These are phyloP conservation scores for Arthrobotrys megalospora DNA, from an alignment of 2,329 filamentous ascomycete species.

Conservation along the genomic window DNA sequence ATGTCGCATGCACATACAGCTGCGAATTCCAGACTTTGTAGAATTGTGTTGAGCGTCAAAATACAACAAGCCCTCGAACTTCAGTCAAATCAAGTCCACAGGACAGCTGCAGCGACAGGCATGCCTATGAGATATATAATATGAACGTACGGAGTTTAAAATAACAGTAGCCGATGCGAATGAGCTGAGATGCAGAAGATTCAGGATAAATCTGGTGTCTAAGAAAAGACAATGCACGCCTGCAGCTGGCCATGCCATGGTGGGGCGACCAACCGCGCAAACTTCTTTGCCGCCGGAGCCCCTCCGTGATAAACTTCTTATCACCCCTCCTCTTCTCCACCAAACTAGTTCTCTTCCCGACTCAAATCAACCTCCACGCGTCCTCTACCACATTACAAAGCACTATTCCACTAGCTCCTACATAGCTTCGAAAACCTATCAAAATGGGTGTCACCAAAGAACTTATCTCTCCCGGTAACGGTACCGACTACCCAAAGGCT, in stretches of 20 bases:
- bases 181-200: background rate
- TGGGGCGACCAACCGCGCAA: conserved; percentile 7
- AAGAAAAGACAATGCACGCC: background rate
- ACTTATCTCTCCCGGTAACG: conserved; percentile 71
- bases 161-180: too few relatives aligned
- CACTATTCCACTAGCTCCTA: background rate
- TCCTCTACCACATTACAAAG: background rate
- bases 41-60: background rate
- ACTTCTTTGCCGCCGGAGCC: background rate
- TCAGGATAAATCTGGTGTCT: background rate
- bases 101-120: too few relatives aligned
- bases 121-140: too few relatives aligned
- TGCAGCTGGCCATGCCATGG: background rate
- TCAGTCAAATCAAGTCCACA: too few relatives aligned
- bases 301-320: conserved; percentile 21
- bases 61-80: background rate
- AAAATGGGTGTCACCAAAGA: conserved; percentile 82
- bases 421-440: conserved; percentile 4
- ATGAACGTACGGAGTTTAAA: too few relatives aligned
- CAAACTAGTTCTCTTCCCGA: background rate
- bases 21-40: background rate
- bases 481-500: conserved; percentile 74
- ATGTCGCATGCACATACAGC: too few relatives aligned
- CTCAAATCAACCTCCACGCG: conserved; percentile 1
- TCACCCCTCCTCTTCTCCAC: conserved; percentile 15